Base-by-base conservation (phyloP, 192 early-diverging fungal genomes). In the Coemansia sp. region DNA sequence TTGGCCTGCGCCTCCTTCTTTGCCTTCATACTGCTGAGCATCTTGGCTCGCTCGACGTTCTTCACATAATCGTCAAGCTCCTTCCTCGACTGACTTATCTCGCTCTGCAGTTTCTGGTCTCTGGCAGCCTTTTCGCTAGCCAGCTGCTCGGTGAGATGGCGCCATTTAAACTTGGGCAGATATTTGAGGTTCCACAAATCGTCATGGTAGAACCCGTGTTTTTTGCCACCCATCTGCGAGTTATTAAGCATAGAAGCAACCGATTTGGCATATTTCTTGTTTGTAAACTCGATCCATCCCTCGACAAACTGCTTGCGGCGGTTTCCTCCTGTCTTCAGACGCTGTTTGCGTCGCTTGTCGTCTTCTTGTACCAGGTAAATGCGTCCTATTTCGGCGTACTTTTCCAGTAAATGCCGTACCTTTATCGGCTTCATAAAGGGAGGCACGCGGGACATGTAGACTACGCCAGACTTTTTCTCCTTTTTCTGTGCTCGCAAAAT, bases 151-250 rank as follows among this genome's bases (percentile, higher is more conserved):
- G 93, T 93, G 56, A 99, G 75, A 69, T 99, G 90, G 48, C 90
- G 80, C 97, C 97, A 99, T 71, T 99, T 99, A 83, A 99, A 99
- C 56, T 90, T 88, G 33, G 94, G 91, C 33, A 99, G 76, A 66
- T 99, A 99, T 76, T 94, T 94, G 56, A 99, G 89, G 72, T 92
- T 97, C 97, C 97, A 99, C 69, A 97, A 78, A 59, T 97, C 95
- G 69, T 97, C 94, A 76, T 95, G 91, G 73, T 94, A 95, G 60
- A 84, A 85, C 51, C 84, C 87, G 33, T 90, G 85, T 75, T 94
- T 94, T 66, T 94, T 96, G 30, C 92, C 92, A 7, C 89, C 94
- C 78, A 99, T 93, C 48, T 80, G 84, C 32, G 86, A 87, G 63
- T 89, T 87, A 76, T 99, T 99, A 48, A 99, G 77, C 63, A 85